These are phyloP conservation scores for Fusarium chaquense DNA, from an alignment of 2,329 filamentous ascomycete species.

Conservation along the genomic window DNA sequence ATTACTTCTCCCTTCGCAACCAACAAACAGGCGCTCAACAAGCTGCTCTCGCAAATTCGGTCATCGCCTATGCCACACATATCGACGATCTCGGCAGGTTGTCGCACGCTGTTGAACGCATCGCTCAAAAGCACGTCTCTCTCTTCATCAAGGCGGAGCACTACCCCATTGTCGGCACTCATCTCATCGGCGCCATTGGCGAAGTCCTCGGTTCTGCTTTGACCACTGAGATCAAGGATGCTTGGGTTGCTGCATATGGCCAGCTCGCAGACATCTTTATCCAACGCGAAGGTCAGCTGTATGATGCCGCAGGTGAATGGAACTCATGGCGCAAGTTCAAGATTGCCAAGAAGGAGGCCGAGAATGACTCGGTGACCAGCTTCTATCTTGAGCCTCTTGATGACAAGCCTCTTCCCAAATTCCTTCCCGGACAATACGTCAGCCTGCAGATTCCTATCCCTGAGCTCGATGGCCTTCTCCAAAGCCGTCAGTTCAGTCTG, in stretches of 20 bases:
- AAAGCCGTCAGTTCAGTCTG: slow-evolving; percentile 81
- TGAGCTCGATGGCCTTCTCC: slow-evolving; percentile 68
- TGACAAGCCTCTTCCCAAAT: slow-evolving; percentile 66
- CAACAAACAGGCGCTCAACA: slow-evolving; percentile 77
- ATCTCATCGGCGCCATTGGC: slow-evolving; percentile 75
- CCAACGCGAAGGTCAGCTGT: slow-evolving; percentile 70
- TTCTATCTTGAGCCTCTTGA: slow-evolving; percentile 77
- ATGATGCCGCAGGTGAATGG: slow-evolving; percentile 63
- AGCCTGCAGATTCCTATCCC: slow-evolving; percentile 73
- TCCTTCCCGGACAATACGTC: slow-evolving; percentile 79
- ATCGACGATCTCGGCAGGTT: slow-evolving; percentile 77
- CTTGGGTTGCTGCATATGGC: slow-evolving; percentile 79
- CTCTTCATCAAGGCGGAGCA: slow-evolving; percentile 77
- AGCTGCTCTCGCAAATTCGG: slow-evolving; percentile 74
- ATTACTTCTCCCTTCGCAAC: slow-evolving; percentile 78
- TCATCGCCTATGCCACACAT: slow-evolving; percentile 78
- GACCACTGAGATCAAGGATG: slow-evolving; percentile 74
- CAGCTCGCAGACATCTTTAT: slow-evolving; percentile 80
- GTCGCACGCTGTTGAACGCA: slow-evolving; percentile 69
- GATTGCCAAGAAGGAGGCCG: slow-evolving; percentile 71
- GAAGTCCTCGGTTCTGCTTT: slow-evolving; percentile 75
- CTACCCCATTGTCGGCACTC: slow-evolving; percentile 76
- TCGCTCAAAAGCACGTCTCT: slow-evolving; percentile 81
- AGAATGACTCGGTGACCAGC: slow-evolving; percentile 71
- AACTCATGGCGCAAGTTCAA: slow-evolving; percentile 63